A percentile compares a stretch with the other conserved stretches of the same genome.
Conservation (phyloP, 1,284 basidiomycete species). For the Ganoderma boninense region DNA sequence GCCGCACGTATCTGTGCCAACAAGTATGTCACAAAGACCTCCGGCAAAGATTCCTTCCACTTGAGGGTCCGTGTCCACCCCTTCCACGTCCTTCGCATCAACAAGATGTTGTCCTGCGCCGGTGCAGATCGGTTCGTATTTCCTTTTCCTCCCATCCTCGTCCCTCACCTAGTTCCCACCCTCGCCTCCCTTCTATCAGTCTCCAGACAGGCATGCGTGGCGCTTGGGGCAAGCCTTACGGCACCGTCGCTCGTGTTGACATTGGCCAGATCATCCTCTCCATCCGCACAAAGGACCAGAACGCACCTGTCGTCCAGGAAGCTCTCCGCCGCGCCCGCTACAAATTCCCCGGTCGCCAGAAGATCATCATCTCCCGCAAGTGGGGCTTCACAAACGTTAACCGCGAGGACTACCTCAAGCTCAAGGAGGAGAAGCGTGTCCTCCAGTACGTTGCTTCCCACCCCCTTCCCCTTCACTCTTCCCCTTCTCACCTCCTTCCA, state of each 20-base stretch:
- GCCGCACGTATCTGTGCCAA: slow-evolving; percentile 99
- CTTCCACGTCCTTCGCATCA: slow-evolving; percentile 99
- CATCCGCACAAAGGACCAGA: slow-evolving; percentile 92
- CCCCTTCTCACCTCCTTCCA: slow-evolving; percentile 43
- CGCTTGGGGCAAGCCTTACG: slow-evolving; percentile 99
- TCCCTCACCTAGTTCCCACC: background rate
- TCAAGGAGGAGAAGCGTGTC: slow-evolving; percentile 91
- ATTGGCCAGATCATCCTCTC: slow-evolving; percentile 98
- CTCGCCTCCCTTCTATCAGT: slow-evolving; percentile 47
- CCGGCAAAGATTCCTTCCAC: slow-evolving; percentile 99
- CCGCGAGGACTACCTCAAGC: slow-evolving; percentile 88
- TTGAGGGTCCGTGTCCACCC: slow-evolving; percentile 97
- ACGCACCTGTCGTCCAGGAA: slow-evolving; percentile 93
- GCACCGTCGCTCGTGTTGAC: slow-evolving; percentile 93
- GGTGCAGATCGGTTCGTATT: slow-evolving; percentile 89
- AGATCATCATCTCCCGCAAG: slow-evolving; percentile 98
- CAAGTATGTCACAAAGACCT: slow-evolving; percentile 99
- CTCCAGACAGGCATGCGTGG: slow-evolving; percentile 99
- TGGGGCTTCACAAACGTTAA: slow-evolving; percentile 98
- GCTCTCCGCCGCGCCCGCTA: slow-evolving; percentile 97
- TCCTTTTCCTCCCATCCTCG: background rate
- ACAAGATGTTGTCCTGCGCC: slow-evolving; percentile 99
- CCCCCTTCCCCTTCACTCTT: slow-evolving; percentile 15
- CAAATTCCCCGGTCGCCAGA: slow-evolving; percentile 99
- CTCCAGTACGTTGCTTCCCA: slow-evolving; percentile 72